Evolutionary conservation across 441 rosid genomes (phyloP).

Genomic region (Raphanus hybrid): DNA sequence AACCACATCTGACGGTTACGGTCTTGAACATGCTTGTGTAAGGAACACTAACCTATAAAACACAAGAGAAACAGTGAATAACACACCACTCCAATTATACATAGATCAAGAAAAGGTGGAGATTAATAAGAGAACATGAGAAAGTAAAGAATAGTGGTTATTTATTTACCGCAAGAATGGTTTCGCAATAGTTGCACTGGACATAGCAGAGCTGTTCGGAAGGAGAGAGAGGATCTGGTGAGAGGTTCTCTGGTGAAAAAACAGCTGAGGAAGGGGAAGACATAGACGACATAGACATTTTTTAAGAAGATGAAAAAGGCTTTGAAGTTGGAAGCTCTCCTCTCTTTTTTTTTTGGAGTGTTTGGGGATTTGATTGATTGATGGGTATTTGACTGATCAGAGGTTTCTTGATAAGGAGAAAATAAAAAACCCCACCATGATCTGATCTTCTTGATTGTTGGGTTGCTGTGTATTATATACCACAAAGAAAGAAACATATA

Average conservation of each 20-base stretch:
- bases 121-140: constrained; percentile 13
- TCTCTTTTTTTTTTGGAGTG: constrained; percentile 21
- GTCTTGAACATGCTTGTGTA: constrained; percentile 90
- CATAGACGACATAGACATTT: constrained; percentile 49
- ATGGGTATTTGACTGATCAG: constrained; percentile 67
- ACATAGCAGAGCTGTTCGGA: constrained; percentile 96
- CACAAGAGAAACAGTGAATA: neutral
- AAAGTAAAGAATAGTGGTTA: neutral
- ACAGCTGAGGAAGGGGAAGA: constrained; percentile 77
- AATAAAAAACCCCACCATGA: constrained; percentile 50
- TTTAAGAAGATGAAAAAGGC: constrained; percentile 40
- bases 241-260: constrained; percentile 87
- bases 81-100: neutral
- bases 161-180: constrained; percentile 77
- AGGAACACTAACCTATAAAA: constrained; percentile 86
- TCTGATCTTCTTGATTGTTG: constrained; percentile 68
- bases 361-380: constrained; percentile 72
- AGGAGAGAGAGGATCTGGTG: constrained; percentile 92
- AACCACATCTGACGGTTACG: constrained; percentile 91
- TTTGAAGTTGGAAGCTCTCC: constrained; percentile 28
- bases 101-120: neutral
- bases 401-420: constrained; percentile 53
- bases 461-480: constrained; percentile 51
- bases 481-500: constrained; percentile 42
- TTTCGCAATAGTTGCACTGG: constrained; percentile 89